Base-by-base conservation (phyloP, 192 early-diverging fungal species). In the Coemansia sp. region DNA sequence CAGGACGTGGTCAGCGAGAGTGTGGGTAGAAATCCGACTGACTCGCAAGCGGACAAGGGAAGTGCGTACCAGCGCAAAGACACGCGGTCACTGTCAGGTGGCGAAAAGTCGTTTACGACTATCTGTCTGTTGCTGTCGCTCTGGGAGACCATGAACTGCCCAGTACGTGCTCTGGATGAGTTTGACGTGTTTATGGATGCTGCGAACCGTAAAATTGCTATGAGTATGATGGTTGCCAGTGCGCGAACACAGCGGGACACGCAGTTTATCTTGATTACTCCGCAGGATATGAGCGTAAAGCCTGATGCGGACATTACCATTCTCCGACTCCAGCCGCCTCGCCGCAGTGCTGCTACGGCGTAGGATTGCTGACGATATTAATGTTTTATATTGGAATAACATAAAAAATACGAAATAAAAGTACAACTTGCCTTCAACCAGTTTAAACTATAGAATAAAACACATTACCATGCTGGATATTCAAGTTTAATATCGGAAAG, bases 161-260 rank as follows among this genome's bases (percentile, higher is more conserved):
- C 95, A 6, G 90, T 99, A 54, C 85, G 96, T n/a, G 90, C 90
- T 21, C 78, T 99, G 67, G 97, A 99, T 70, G 97, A 99, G 85
- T 99, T 96, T 86, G 97, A 98, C 72, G 95, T 99, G 21, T 99
- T 94, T 66, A 96, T 95, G 95, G 97, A 99, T 73, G 93, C 94
- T 3, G 95, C 96, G n/a, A 98, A 98, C 73, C 86, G 97, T 5
- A 70, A 81, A 25, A 87, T 89, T 60, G 89, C 86, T 37, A 97
- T 97, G 92, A 68, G 84, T 41, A 87, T 95, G 87, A 88, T 99
- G 86, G 88, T 97, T 62, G 88, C 86, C 51, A 83, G 89, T 14
- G 96, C 96, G 8, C 83, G 88, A 49, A 82, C 85, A 5, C 82
- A 83, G 22, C 75, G 66, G 50, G 83, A 86, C 11, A 84, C 87